Evolutionary conservation across 352 stramenopile species (phyloP).

Genomic region (Thalassiosira hispida): DNA sequence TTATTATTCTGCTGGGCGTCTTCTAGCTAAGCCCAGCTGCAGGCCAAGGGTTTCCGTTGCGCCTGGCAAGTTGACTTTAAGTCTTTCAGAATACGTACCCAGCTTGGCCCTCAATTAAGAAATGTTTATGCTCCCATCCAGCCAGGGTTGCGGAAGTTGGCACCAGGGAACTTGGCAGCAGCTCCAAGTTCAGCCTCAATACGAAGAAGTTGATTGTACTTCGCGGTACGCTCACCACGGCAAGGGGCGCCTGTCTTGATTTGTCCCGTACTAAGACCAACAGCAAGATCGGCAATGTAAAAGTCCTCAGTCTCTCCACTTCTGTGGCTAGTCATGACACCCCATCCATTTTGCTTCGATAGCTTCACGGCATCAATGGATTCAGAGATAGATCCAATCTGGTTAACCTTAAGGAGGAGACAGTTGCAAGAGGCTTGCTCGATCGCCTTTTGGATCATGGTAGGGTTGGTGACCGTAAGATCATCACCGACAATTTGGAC

Average conservation of each 20-base stretch:
- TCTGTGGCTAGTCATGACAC: conserved; percentile 97
- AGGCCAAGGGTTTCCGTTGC: no score
- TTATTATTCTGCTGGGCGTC: no score
- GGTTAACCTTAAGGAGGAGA: conserved; percentile 99
- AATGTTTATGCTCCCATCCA: conserved; percentile 73
- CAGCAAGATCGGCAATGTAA: conserved; percentile 99
- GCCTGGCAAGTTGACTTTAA: no score
- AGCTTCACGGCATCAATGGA: conserved; percentile 98
- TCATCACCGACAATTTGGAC: conserved; percentile 99
- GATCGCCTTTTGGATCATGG: conserved; percentile 93
- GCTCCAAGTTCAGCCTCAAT: conserved; percentile 95
- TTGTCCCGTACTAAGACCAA: conserved; percentile 97
- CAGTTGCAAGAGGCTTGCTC: conserved; percentile 93
- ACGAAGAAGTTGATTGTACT: conserved; percentile 99
- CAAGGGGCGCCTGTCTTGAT: conserved; percentile 99
- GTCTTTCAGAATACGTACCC: neutral
- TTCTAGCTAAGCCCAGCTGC: no score
- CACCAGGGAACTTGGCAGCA: conserved; percentile 87
- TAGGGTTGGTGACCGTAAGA: conserved; percentile 98
- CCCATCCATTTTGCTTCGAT: conserved; percentile 98
- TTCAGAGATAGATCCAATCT: conserved; percentile 99
- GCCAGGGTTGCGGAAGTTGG: conserved; percentile 85
- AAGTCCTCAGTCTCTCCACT: conserved; percentile 99
- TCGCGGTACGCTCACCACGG: conserved; percentile 96
- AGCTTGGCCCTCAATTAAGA: neutral